Percentiles rank a stretch among this genome's conserved stretches.
Evolutionary conservation across 163 green algal genomes (phyloP).

Genomic region (Scenedesmus sp.): DNA sequence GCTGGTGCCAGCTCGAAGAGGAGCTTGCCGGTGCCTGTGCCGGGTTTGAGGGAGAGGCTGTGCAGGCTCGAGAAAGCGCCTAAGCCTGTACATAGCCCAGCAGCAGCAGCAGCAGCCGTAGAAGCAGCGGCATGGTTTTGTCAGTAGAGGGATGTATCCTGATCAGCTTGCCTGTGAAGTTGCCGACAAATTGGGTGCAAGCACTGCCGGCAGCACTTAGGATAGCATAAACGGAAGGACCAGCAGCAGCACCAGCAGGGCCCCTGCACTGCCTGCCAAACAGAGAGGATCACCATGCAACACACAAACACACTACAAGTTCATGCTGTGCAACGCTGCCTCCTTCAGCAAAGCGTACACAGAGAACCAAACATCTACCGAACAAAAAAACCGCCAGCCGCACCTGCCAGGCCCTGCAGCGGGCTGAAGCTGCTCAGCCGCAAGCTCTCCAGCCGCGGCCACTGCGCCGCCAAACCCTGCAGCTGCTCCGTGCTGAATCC

Average conservation of each 20-base stretch:
- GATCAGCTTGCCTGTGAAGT: background rate
- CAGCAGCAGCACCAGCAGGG: background rate
- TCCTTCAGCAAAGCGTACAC: background rate
- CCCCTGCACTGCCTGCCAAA: background rate
- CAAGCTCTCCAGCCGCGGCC: slow-evolving; percentile 23
- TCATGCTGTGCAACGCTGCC: background rate
- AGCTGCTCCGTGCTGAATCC: slow-evolving; percentile 18
- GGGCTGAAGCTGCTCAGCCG: slow-evolving; percentile 2
- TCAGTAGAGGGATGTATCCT: background rate
- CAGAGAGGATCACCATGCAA: background rate
- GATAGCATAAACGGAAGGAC: background rate
- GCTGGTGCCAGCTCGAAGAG: background rate
- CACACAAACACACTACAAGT: background rate
- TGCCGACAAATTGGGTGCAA: no score
- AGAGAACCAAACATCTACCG: no score
- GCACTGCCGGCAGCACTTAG: background rate
- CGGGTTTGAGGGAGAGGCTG: background rate
- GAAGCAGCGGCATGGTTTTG: background rate
- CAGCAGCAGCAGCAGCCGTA: background rate
- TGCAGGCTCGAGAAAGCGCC: background rate
- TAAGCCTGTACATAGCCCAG: background rate
- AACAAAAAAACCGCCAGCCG: background rate
- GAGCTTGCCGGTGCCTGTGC: slow-evolving; percentile 17
- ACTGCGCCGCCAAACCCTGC: slow-evolving; percentile 20
- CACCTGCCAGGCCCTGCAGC: slow-evolving; percentile 26